phyloP scores from a whole-genome alignment of 2,329 filamentous ascomycete species.

The Venturia nashicola region DNA sequence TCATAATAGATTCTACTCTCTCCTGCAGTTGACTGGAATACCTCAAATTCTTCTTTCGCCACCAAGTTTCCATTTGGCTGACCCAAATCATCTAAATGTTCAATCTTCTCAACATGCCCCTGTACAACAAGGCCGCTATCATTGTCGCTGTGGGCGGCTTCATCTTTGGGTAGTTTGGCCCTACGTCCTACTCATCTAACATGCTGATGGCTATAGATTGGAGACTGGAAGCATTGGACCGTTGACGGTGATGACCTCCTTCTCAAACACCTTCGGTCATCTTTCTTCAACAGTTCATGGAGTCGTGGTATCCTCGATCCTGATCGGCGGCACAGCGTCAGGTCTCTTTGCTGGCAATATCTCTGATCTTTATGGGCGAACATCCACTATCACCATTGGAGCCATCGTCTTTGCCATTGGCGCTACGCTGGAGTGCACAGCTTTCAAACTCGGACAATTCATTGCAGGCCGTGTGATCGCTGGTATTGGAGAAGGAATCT shows the following conservation, averaged over 20 bases:
- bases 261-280: slow-evolving; percentile 36
- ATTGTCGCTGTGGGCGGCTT: slow-evolving; percentile 6
- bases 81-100: neutral
- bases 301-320: slow-evolving; percentile 45
- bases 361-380: slow-evolving; percentile 42
- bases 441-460: slow-evolving; percentile 38
- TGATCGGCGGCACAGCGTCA: slow-evolving; percentile 42
- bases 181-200: no score
- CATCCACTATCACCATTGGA: slow-evolving; percentile 37
- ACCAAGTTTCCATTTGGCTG: neutral
- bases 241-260: slow-evolving; percentile 45
- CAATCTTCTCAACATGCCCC: neutral
- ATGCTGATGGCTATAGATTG: neutral
- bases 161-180: slow-evolving; percentile 1
- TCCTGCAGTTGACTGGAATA: neutral
- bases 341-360: slow-evolving; percentile 45
- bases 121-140: neutral
- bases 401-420: slow-evolving; percentile 43
- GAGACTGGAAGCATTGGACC: slow-evolving; percentile 47
- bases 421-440: slow-evolving; percentile 38
- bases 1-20: neutral
- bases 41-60: neutral
- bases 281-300: slow-evolving; percentile 43
- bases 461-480: slow-evolving; percentile 41
- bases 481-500: slow-evolving; percentile 49